Evolutionary conservation across 768 basidiomycete genomes (phyloP).

Genomic region (Kwoniella sp.): DNA sequence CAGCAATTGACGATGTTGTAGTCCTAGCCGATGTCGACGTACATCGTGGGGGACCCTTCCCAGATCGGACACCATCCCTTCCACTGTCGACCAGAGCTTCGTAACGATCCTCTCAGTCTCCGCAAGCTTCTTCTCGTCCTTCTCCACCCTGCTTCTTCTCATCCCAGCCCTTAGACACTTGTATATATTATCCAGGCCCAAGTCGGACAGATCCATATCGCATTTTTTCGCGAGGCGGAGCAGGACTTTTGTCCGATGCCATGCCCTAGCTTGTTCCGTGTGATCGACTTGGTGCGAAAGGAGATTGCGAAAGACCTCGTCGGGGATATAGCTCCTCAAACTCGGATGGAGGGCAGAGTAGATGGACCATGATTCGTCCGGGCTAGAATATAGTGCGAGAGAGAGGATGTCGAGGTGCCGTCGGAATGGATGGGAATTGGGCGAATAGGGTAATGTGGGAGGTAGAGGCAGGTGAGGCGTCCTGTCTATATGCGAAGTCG

Average conservation of each 20-base stretch:
- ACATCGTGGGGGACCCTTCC: slow-evolving; percentile 15
- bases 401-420: slow-evolving; percentile 45
- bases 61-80: slow-evolving; percentile 3
- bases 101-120: slow-evolving; percentile 16
- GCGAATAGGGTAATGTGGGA: slow-evolving; percentile 30
- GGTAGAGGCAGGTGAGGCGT: slow-evolving; percentile 33
- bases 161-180: slow-evolving; percentile 14
- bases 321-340: slow-evolving; percentile 39
- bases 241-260: slow-evolving; percentile 11
- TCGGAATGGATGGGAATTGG: slow-evolving; percentile 37
- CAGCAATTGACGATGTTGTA: slow-evolving; percentile 5
- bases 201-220: slow-evolving; percentile 16
- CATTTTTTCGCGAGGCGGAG: slow-evolving; percentile 18
- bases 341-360: slow-evolving; percentile 38
- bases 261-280: slow-evolving; percentile 2
- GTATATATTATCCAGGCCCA: slow-evolving; percentile 14
- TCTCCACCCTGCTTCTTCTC: slow-evolving; percentile 2
- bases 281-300: slow-evolving; percentile 34
- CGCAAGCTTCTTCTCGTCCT: slow-evolving; percentile 2
- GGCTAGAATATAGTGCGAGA: slow-evolving; percentile 21
- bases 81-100: slow-evolving; percentile 5
- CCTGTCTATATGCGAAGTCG: neutral
- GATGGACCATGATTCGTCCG: slow-evolving; percentile 41
- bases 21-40: slow-evolving; percentile 13
- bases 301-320: slow-evolving; percentile 31